Base-by-base conservation (phyloP, 345 rosid species). In the Boechera stricta region DNA sequence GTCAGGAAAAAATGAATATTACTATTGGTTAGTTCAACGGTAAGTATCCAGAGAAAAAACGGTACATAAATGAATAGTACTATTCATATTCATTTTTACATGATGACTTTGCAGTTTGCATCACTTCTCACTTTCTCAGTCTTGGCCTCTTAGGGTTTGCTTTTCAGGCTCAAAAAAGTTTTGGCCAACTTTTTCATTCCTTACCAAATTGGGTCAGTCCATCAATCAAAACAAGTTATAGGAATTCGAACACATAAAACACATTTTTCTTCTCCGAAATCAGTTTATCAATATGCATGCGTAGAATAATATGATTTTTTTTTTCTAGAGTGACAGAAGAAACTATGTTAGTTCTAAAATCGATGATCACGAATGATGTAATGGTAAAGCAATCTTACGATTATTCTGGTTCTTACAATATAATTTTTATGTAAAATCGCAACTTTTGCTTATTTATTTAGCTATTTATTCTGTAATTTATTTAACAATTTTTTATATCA, bases 181-280 rank as follows among this genome's bases (percentile, higher is more conserved):
- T 26, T 21, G 1, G 56, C 56, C 45, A 63, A 53, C 45, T 54
- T 74, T 55, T 44, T 36, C 12, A 65, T 65, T 55, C 44, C 36
- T 55, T 65, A 29, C 78, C 71, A 47, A 33, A 65, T 44, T 44
- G 13, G 64, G 49, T 56, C 66, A 57, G 64, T 54, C 71, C 64
- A 32, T 32, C 13, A 12, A 7, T 18, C 21, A 38, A 15, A 24
- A 13, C 2, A 24, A 6, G 24, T 36, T 7, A 53, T 4, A 18
- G 1, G 47, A 49, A 26, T 51, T 58, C 15, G 3, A 58, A 69
- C 52, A 62, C 54, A 28, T n/a, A 15, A 67, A 35, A 3, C 36
- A 39, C 6, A 38, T 33, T 33, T 32, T 39, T 33, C 11, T 24
- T 39, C 11, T 26, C 28, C 9, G 36, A 68, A 10, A 55, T 55